Evolutionary conservation across 1,139 yeast species (phyloP).

Genomic region (Spathaspora sp.): DNA sequence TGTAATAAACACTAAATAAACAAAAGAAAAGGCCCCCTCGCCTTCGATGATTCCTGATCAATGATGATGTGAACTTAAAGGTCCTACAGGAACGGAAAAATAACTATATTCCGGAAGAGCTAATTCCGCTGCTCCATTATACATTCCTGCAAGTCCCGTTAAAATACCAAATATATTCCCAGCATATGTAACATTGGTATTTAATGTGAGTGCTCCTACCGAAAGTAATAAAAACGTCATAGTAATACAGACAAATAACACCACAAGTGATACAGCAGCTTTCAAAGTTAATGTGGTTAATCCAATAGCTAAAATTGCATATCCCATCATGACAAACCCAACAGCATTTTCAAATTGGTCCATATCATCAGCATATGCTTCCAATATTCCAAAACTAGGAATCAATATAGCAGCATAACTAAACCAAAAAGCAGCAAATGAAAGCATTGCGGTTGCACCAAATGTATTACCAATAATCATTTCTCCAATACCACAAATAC

Average conservation of each 20-base stretch:
- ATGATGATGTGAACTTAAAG: background rate
- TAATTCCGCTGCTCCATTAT: conserved; percentile 36
- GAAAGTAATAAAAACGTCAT: conserved; percentile 42
- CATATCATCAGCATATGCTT: conserved; percentile 47
- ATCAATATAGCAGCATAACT: conserved; percentile 35
- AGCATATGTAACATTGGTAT: conserved; percentile 30
- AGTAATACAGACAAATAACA: conserved; percentile 32
- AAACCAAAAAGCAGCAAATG: conserved; percentile 45
- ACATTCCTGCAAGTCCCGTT: conserved; percentile 41
- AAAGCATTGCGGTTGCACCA: conserved; percentile 40
- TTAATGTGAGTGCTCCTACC: conserved; percentile 36
- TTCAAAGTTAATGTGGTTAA: conserved; percentile 39
- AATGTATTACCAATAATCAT: conserved; percentile 37
- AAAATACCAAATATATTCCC: conserved; percentile 47
- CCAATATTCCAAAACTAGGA: conserved; percentile 49
- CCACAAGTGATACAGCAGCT: conserved; percentile 37
- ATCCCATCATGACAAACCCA: conserved; percentile 41
- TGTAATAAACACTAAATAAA: background rate
- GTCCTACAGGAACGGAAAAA: conserved; percentile 14
- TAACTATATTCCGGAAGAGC: conserved; percentile 30
- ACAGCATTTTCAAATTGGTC: conserved; percentile 31
- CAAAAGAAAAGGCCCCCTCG: background rate
- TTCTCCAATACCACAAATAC: conserved; percentile 54
- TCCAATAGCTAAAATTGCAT: conserved; percentile 44
- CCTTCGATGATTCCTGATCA: background rate